These are phyloP conservation scores for sunflower (Helianthus annuus) DNA, from an alignment of 129 eudicot species.

Conservation along the genomic window HanXRQr2.0-SUNRISE NC_035436.2:172633767-172634266, in stretches of 20 bases:
- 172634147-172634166: not conserved
- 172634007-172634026: slow-evolving; percentile 32
- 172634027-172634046: slow-evolving; percentile 27
- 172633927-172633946: slow-evolving; percentile 38
- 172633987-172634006: slow-evolving; percentile 17
- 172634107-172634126: slow-evolving; percentile 28
- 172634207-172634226: too few species aligned
- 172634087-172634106: slow-evolving; percentile 28
- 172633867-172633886: slow-evolving; percentile 51
- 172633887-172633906: slow-evolving; percentile 8
- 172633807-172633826: slow-evolving; percentile 49
- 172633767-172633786: slow-evolving; percentile 4
- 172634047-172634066: slow-evolving; percentile 18
- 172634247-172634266: too few species aligned
- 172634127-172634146: not conserved
- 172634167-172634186: not conserved
- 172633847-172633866: slow-evolving; percentile 35
- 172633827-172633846: slow-evolving; percentile 31
- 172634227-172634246: too few species aligned
- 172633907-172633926: slow-evolving; percentile 36
- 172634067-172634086: slow-evolving; percentile 34
- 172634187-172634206: not conserved
- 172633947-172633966: not conserved
- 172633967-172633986: slow-evolving; percentile 4
- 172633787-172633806: slow-evolving; percentile 33